Conservation (phyloP, 495 filamentous ascomycete species). For the Parachaetomium inaequale region DNA sequence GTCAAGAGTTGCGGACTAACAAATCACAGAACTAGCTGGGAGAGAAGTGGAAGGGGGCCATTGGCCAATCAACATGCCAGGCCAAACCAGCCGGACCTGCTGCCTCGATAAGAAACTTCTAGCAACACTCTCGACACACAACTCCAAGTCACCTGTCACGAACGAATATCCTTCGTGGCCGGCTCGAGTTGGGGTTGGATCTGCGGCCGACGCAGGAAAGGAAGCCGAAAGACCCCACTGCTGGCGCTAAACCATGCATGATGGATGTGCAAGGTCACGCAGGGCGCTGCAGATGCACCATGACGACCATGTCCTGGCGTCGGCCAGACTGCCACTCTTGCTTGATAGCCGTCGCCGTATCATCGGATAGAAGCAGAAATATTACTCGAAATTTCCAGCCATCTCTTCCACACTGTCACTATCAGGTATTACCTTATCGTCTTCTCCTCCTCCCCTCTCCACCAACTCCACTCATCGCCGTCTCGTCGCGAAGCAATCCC, state of each 20-base stretch:
- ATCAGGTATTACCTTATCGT: not conserved
- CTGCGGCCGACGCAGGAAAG: not conserved
- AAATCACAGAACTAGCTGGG: too few relatives aligned
- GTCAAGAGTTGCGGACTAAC: too few relatives aligned
- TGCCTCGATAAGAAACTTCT: not conserved
- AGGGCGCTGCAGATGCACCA: not conserved
- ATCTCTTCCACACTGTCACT: too few relatives aligned
- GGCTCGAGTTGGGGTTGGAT: not conserved
- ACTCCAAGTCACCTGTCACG: too few relatives aligned
- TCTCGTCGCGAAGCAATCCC: conserved; percentile 1
- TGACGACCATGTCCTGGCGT: conserved; percentile 8
- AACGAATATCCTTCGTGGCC: not conserved
- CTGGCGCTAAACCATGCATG: not conserved
- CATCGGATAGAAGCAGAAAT: not conserved
- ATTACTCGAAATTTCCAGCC: too few relatives aligned
- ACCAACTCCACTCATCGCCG: conserved; percentile 6
- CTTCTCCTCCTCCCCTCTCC: not conserved
- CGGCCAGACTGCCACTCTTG: too few relatives aligned
- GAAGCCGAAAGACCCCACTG: not conserved
- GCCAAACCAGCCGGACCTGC: not conserved
- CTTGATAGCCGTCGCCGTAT: too few relatives aligned
- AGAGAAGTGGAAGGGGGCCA: too few relatives aligned
- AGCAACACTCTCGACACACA: not conserved
- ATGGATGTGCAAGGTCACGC: not conserved
- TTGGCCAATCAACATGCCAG: not conserved